Evolutionary conservation across 225 moss, liverwort and hornwort species (phyloP).

Genomic region (Thuidium tamariscinum): DNA sequence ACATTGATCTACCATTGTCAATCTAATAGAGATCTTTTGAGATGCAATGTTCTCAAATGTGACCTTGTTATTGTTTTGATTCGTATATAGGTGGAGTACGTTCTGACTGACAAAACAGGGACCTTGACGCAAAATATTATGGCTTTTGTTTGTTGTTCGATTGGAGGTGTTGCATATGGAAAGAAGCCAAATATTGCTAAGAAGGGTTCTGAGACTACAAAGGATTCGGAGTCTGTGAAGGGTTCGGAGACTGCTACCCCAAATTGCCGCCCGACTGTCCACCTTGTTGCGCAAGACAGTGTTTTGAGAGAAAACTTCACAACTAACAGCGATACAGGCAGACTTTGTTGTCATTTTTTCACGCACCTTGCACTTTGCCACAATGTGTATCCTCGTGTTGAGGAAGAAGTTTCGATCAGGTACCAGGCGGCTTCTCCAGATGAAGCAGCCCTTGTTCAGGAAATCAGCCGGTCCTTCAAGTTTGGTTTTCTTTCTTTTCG

Average conservation of each 20-base stretch:
- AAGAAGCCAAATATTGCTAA: background rate
- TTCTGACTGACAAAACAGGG: conserved; percentile 75
- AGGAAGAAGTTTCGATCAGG: conserved; percentile 22
- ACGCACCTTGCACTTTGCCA: conserved; percentile 73
- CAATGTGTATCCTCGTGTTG: conserved; percentile 48
- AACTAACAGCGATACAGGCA: conserved; percentile 21
- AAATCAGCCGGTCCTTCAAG: conserved; percentile 14
- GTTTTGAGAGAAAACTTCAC: conserved; percentile 31
- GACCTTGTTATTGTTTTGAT: background rate
- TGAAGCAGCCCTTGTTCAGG: conserved; percentile 92
- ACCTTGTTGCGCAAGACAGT: conserved; percentile 40
- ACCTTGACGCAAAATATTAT: conserved; percentile 82
- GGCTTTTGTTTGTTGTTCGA: conserved; percentile 84
- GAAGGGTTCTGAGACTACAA: background rate
- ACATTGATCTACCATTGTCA: background rate
- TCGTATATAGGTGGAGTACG: conserved; percentile 48
- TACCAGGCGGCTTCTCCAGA: conserved; percentile 90
- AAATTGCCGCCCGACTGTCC: conserved; percentile 12
- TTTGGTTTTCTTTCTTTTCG: background rate
- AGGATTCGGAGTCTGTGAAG: background rate
- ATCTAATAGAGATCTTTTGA: background rate
- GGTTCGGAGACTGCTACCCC: background rate
- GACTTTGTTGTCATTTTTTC: conserved; percentile 43
- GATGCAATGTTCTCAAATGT: background rate
- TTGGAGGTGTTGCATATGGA: conserved; percentile 61